Base-by-base conservation (phyloP, 495 filamentous ascomycete genomes). In the Chlorociboria aeruginascens region DNA sequence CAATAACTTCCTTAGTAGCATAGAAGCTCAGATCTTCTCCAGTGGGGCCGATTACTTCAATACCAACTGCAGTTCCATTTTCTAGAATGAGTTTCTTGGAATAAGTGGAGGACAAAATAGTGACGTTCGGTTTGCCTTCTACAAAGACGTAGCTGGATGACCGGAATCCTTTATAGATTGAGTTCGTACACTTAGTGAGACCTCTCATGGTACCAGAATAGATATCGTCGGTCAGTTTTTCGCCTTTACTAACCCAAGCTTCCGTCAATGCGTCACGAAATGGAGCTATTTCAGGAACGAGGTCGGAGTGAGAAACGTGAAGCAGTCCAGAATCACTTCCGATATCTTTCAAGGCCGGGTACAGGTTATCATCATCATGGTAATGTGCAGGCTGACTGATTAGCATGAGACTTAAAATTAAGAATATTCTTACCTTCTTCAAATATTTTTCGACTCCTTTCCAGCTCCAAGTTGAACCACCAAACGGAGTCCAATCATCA, bases 151-250 rank as follows among this genome's bases (percentile, higher is more conserved):
- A 74, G 45, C 69, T 74, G 1, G 69, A 67, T 20, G 69, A 71
- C 42, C 78, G 74, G 54, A 68, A 59, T 20, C 78, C 77, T 40
- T 75, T 62, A 63, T 81, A 77, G 51, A 79, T 77, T 38, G 68
- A 71, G 56, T 76, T 69, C 9, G 75, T 62, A 54, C 69, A 73
- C 50, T 77, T 67, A 39, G 65, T 67, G 6, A 80, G 67, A 8
- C 78, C 78, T 34, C 63, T 50, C 73, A 76, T 71, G 10, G 66
- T 63, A n/a, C 76, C 78, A 32, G 64, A 65, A 60, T 71, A 76
- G 48, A 82, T 70, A 32, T 79, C 68, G 20, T 78, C 74, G 6
- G 62, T 70, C 7, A 78, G 51, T 6, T 53, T 40, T 10, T 72
- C 57, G 11, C 76, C 78, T 49, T 69, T 76, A 53, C 68, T 73